Conservation (phyloP, 495 filamentous ascomycete species). For the Platismatia glauca region DNA sequence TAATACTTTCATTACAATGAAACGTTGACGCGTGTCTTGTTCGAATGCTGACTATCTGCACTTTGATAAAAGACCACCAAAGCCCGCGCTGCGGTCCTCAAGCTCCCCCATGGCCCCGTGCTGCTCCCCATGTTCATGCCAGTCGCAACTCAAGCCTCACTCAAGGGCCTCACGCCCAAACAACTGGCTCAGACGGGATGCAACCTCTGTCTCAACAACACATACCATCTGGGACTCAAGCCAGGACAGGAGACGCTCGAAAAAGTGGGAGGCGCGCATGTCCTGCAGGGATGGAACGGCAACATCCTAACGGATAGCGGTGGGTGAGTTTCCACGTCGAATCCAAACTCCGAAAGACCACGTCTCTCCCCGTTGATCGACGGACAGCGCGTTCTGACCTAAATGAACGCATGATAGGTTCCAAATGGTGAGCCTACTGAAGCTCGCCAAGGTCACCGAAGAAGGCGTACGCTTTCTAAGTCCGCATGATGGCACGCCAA, state of each 20-base stretch:
- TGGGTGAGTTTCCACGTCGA: slow-evolving; percentile 55
- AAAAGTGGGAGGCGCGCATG: slow-evolving; percentile 82
- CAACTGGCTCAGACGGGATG: slow-evolving; percentile 85
- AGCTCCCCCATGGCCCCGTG: slow-evolving; percentile 85
- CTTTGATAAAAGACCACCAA: slow-evolving; percentile 64
- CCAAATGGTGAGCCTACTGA: slow-evolving; percentile 96
- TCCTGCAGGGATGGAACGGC: slow-evolving; percentile 86
- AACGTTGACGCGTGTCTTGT: not conserved
- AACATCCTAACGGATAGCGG: slow-evolving; percentile 97
- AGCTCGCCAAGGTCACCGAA: slow-evolving; percentile 88
- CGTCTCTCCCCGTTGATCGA: not conserved
- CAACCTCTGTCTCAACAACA: slow-evolving; percentile 90
- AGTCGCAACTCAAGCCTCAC: slow-evolving; percentile 91
- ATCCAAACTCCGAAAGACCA: slow-evolving; percentile 1
- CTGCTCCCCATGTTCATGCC: slow-evolving; percentile 94
- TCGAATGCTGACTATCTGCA: slow-evolving; percentile 5
- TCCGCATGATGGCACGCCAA: slow-evolving; percentile 90
- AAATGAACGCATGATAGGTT: slow-evolving; percentile 48
- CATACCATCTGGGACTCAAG: slow-evolving; percentile 91
- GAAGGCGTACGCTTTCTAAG: slow-evolving; percentile 91
- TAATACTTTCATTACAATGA: not conserved
- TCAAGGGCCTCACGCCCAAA: slow-evolving; percentile 90
- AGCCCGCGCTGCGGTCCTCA: slow-evolving; percentile 83
- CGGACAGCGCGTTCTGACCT: not conserved
- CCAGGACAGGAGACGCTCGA: slow-evolving; percentile 85